Evolutionary conservation across 352 stramenopile species (phyloP), one percentile per base, ranked within the genome.

Genomic region (Pythium rhizo-oryzae): DNA sequence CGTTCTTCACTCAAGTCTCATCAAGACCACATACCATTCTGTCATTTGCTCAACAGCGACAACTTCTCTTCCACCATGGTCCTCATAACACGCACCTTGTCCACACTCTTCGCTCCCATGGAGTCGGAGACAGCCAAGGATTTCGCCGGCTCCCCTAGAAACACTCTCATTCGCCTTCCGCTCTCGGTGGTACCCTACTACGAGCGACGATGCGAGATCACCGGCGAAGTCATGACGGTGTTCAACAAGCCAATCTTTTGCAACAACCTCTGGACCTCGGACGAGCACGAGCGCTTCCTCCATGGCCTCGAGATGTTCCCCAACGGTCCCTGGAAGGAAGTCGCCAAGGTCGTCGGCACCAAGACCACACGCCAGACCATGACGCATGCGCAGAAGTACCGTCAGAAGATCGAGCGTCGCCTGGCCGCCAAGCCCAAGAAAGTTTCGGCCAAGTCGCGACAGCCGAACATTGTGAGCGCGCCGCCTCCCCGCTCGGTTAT

Each of bases 331-430:
- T 91, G 81, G 83, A 89, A 90, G 47, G 74, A 81, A 41, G 87
- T 90, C 55, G 81, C 84, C 13, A 77, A 75, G 6, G 62, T 87
- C 43, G 75, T 96, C 46, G 82, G 86, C 56, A 93, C 87, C 8
- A 93, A 94, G 64, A 95, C 89, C 7, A 83, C 94, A 8, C 90
- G 96, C 15, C 80, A 85, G 65, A 85, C 76, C n/a, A 84, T 85
- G 77, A 82, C 72, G 23, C 79, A 87, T 25, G 72, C 75, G 13
- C 79, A 87, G 41, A 87, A 87, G 60, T 85, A 85, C 25, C 59
- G 59, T 8, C 25, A 65, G 30, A 65, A 65, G 21, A 65, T 65
- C 19, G 12, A 55, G 18, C 43, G 59, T 97, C 99, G 77, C 98
- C 98, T 50, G 43, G 28, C 28, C 3, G 28, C 28, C 3, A 2